These are phyloP conservation scores for Berberis vulgaris DNA, from an alignment of 164 flowering plant genomes.

Conservation along the genomic window DNA sequence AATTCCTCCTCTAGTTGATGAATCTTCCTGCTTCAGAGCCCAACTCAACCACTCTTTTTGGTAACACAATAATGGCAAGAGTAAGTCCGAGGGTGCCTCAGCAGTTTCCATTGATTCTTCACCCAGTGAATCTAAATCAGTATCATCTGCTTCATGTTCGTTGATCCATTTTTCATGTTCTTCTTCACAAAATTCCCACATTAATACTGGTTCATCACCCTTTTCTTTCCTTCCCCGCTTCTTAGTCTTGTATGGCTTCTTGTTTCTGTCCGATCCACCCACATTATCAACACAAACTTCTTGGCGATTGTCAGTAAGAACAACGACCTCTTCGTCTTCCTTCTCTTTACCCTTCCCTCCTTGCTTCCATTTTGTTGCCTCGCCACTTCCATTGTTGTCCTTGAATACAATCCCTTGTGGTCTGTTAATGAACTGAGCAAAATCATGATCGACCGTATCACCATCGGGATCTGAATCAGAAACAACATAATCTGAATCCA, in stretches of 20 bases:
- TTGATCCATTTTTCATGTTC: slow-evolving; percentile 60
- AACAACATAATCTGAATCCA: too few relatives aligned
- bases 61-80: slow-evolving; percentile 60
- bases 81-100: slow-evolving; percentile 52
- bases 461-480: too few relatives aligned
- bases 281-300: too few relatives aligned
- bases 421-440: too few relatives aligned
- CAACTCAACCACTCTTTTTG: slow-evolving; percentile 96
- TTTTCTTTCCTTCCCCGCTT: slow-evolving; percentile 9
- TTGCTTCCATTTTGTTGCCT: too few relatives aligned
- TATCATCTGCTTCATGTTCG: slow-evolving; percentile 20
- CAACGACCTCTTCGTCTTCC: too few relatives aligned
- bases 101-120: slow-evolving; percentile 32
- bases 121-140: slow-evolving; percentile 38
- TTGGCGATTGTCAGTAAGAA: too few relatives aligned
- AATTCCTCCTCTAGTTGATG: slow-evolving; percentile 67
- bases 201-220: slow-evolving; percentile 16
- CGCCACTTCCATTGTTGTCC: too few relatives aligned
- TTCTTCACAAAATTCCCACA: slow-evolving; percentile 74
- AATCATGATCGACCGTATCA: too few relatives aligned
- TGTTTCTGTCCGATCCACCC: too few relatives aligned
- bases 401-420: too few relatives aligned
- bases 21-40: slow-evolving; percentile 85
- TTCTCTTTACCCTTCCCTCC: too few relatives aligned
- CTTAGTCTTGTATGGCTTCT: neutral